These are phyloP conservation scores for Cordyceps pruinosa DNA, from an alignment of 2,329 filamentous ascomycete species.

Conservation along the genomic window DNA sequence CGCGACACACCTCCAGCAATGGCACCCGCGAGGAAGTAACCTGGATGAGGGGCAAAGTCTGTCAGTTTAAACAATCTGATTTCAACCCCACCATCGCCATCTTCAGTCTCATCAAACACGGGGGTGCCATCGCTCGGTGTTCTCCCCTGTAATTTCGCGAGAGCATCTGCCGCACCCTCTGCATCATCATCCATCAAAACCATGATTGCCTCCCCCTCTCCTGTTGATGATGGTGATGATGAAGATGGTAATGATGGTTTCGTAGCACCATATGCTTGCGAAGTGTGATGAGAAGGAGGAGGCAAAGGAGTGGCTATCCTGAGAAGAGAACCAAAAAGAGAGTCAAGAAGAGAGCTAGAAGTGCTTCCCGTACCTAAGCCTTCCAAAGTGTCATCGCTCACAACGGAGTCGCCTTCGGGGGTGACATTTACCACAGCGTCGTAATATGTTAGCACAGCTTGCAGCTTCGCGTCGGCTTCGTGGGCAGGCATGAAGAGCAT, in stretches of 20 bases:
- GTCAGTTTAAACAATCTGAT: conserved; percentile 43
- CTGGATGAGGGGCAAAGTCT: conserved; percentile 74
- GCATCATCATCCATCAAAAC: conserved; percentile 8
- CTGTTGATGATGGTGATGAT: background rate
- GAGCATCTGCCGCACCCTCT: background rate
- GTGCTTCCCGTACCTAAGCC: conserved; percentile 80
- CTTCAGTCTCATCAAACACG: conserved; percentile 18
- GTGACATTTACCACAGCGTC: conserved; percentile 83
- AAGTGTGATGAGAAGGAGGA: conserved; percentile 23
- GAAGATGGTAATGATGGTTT: background rate
- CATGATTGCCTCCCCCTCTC: conserved; percentile 17
- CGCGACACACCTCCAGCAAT: conserved; percentile 90
- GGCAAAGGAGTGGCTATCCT: conserved; percentile 52
- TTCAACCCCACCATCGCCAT: conserved; percentile 25
- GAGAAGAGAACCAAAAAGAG: conserved; percentile 70
- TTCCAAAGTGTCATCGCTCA: conserved; percentile 85
- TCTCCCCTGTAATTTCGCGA: conserved; percentile 8
- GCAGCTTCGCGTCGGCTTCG: conserved; percentile 62
- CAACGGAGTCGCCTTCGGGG: conserved; percentile 85
- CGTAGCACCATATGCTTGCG: conserved; percentile 15
- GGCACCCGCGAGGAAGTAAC: conserved; percentile 96
- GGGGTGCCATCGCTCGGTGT: conserved; percentile 23
- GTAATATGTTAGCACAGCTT: conserved; percentile 85
- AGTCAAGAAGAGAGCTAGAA: conserved; percentile 53
- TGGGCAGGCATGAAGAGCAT: conserved; percentile 73